Evolutionary conservation across 2,329 filamentous ascomycete genomes (phyloP).

Genomic region (Onygenales sp.): DNA sequence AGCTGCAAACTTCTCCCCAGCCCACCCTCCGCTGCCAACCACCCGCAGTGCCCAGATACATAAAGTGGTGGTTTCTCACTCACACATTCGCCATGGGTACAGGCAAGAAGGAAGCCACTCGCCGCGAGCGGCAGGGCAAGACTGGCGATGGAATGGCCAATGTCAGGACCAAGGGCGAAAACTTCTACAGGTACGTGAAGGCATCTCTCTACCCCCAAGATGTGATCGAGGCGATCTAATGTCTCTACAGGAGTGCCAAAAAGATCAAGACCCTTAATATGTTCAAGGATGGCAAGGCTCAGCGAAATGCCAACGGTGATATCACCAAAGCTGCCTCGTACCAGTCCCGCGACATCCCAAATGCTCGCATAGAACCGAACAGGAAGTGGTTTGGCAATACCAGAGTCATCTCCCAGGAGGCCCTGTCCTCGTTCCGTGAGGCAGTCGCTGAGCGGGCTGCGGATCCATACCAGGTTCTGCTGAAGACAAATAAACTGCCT

Average conservation of each 20-base stretch:
- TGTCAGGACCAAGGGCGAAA: conserved; percentile 90
- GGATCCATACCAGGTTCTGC: conserved; percentile 87
- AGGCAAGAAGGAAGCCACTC: conserved; percentile 80
- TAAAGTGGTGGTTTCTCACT: conserved; percentile 8
- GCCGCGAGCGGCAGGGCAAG: conserved; percentile 79
- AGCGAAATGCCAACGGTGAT: conserved; percentile 72
- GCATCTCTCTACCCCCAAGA: not conserved
- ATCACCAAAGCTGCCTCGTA: conserved; percentile 76
- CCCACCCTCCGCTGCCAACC: conserved; percentile 10
- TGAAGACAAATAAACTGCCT: conserved; percentile 94
- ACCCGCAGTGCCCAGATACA: not conserved
- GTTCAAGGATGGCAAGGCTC: conserved; percentile 76
- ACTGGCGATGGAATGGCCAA: conserved; percentile 79
- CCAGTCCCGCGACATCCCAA: conserved; percentile 72
- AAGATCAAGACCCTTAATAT: conserved; percentile 83
- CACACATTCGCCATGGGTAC: conserved; percentile 58
- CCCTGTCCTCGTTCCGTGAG: conserved; percentile 74
- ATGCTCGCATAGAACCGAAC: conserved; percentile 86
- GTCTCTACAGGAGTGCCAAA: conserved; percentile 55
- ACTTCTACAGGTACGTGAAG: conserved; percentile 74
- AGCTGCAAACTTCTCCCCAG: conserved; percentile 19
- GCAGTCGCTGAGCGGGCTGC: conserved; percentile 84
- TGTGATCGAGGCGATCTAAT: conserved; percentile 5
- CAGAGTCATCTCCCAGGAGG: conserved; percentile 79
- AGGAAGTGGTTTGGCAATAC: conserved; percentile 98